Evolutionary conservation across 192 early-diverging fungal species (phyloP).

Genomic region (Podila minutissima): DNA sequence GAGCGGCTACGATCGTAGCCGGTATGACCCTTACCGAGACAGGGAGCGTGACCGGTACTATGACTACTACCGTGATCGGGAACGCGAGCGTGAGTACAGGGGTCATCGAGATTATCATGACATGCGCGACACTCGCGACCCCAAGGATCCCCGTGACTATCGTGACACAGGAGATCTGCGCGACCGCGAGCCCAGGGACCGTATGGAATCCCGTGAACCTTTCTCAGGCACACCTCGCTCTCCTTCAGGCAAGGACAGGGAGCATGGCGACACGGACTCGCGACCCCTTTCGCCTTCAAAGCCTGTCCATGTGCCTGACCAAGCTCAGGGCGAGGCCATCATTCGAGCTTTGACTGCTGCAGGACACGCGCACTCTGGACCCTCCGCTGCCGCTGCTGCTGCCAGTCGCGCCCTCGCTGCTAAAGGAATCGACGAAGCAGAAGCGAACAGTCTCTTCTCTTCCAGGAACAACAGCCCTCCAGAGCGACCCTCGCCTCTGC

Average conservation of each 20-base stretch:
- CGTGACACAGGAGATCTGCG: slow-evolving; percentile 17
- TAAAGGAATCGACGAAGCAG: neutral
- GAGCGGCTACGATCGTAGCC: slow-evolving; percentile 32
- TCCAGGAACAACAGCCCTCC: neutral
- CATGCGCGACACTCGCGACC: slow-evolving; percentile 24
- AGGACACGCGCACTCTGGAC: neutral
- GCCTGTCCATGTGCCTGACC: slow-evolving; percentile 4
- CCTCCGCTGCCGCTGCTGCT: neutral
- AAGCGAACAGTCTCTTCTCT: neutral
- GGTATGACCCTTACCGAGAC: slow-evolving; percentile 49
- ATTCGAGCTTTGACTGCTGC: neutral
- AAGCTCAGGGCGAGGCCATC: neutral
- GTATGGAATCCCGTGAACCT: slow-evolving; percentile 19
- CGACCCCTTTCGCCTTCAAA: neutral
- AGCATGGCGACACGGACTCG: neutral
- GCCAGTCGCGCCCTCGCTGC: neutral
- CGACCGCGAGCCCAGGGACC: slow-evolving; percentile 23
- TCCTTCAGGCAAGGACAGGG: slow-evolving; percentile 22
- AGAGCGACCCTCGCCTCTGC: neutral
- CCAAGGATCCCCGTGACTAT: slow-evolving; percentile 13
- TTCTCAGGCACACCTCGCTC: slow-evolving; percentile 25
- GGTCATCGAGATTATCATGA: slow-evolving; percentile 35
- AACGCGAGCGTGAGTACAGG: slow-evolving; percentile 38
- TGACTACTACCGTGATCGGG: slow-evolving; percentile 41
- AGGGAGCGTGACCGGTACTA: slow-evolving; percentile 40